Evolutionary conservation across 2,329 filamentous ascomycete species (phyloP).

Genomic region (Colletotrichum salicis): DNA sequence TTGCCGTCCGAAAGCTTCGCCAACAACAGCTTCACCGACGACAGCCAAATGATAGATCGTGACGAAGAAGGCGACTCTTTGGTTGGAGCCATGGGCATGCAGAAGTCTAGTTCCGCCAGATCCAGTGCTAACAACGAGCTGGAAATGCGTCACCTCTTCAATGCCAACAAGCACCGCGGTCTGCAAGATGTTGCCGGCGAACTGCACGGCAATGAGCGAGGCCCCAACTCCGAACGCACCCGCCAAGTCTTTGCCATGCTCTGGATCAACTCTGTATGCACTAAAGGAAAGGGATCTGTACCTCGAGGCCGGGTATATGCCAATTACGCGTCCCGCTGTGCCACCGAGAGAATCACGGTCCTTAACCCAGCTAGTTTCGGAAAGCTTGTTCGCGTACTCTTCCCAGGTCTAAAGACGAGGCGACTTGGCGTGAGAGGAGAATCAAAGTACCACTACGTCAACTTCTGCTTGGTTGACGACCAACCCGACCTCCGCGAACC

Average conservation of each 20-base stretch:
- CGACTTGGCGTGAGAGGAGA: slow-evolving; percentile 93
- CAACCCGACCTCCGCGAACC: slow-evolving; percentile 59
- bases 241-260: slow-evolving; percentile 91
- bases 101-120: slow-evolving; percentile 68
- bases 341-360: slow-evolving; percentile 91
- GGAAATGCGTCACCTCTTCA: slow-evolving; percentile 80
- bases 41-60: slow-evolving; percentile 69
- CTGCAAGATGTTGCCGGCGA: slow-evolving; percentile 79
- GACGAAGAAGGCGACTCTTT: slow-evolving; percentile 68
- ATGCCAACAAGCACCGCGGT: slow-evolving; percentile 73
- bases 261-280: slow-evolving; percentile 81
- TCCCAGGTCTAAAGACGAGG: slow-evolving; percentile 92
- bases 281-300: slow-evolving; percentile 83
- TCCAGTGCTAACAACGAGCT: slow-evolving; percentile 83
- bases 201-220: slow-evolving; percentile 81
- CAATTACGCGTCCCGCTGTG: slow-evolving; percentile 92
- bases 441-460: slow-evolving; percentile 96
- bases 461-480: slow-evolving; percentile 71
- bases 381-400: slow-evolving; percentile 95
- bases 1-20: slow-evolving; percentile 65
- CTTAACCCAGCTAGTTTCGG: slow-evolving; percentile 97
- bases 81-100: slow-evolving; percentile 54
- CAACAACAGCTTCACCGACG: slow-evolving; percentile 67
- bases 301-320: slow-evolving; percentile 94
- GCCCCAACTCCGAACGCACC: slow-evolving; percentile 83